Evolutionary conservation across 2,329 filamentous ascomycete genomes (phyloP).

Genomic region (Macrophomina phaseolina): DNA sequence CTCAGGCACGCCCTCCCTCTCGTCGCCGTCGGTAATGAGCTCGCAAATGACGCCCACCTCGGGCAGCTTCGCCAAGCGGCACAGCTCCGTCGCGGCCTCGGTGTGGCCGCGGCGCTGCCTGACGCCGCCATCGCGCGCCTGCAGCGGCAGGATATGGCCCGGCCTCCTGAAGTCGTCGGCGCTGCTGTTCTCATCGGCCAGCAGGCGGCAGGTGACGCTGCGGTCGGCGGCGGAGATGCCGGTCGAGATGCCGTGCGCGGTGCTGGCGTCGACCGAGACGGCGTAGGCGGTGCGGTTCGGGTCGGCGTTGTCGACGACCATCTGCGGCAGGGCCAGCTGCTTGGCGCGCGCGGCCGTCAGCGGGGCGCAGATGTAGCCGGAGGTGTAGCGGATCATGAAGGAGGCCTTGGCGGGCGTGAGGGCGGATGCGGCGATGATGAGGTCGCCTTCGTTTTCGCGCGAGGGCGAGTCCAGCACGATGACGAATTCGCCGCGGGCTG

Average conservation of each 20-base stretch:
- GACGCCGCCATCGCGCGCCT: constrained; percentile 79
- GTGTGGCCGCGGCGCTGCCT: constrained; percentile 83
- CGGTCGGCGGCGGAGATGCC: constrained; percentile 92
- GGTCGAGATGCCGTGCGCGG: constrained; percentile 73
- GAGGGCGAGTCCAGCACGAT: constrained; percentile 90
- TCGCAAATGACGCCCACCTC: constrained; percentile 87
- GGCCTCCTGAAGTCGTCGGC: constrained; percentile 75
- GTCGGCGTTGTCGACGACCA: constrained; percentile 78
- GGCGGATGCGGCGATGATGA: constrained; percentile 89
- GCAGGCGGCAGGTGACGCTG: constrained; percentile 76
- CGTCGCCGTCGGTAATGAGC: constrained; percentile 83
- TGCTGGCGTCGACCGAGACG: constrained; percentile 79
- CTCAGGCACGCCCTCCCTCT: constrained; percentile 71
- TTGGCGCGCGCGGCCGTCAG: constrained; percentile 72
- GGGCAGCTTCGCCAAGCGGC: constrained; percentile 78
- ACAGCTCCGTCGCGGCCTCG: constrained; percentile 91
- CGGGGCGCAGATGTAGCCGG: constrained; percentile 90
- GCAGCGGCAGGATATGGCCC: constrained; percentile 88
- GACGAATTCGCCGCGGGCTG: constrained; percentile 78
- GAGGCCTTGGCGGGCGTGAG: constrained; percentile 90
- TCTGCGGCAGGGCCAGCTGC: constrained; percentile 80
- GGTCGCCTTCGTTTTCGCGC: constrained; percentile 97
- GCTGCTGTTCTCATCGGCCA: constrained; percentile 63
- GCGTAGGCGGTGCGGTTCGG: constrained; percentile 93
- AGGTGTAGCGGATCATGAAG: constrained; percentile 90